Base-by-base conservation (phyloP, 169 alveolate species). In the Nephromyces sp. region DNA sequence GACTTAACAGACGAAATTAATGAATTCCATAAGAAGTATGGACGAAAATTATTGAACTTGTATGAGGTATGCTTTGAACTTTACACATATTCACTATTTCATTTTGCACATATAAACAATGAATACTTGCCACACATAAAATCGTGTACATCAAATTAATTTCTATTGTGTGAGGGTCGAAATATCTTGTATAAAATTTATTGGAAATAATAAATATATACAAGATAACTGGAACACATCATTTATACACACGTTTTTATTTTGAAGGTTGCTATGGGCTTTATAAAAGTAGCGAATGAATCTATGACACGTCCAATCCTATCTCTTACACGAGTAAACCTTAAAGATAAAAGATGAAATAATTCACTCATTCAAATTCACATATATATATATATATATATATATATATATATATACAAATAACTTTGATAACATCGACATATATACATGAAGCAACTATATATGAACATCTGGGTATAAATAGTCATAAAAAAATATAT, bases 211-310 rank as follows among this genome's bases (percentile, higher is more conserved):
- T n/a, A 62, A 15, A 8, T n/a, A 15, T n/a, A 62, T 8, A 62
- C 15, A 15, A 62, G 68, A 62, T n/a, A 62, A 15, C 15, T 15
- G 29, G 68, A 8, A 62, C 15, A 62, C n/a, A 62, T 15, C 8
- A 62, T 15, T 8, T n/a, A 15, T 8, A 8, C 15, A 8, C n/a
- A 32, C 6, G 66, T 4, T 3, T 2, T 1, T 1, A 24, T 34
- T n/a, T 3, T 1, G 4, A 68, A 52, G 74, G 22, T 52, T 63
- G 93, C 93, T 3, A 25, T 68, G n/a, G 93, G 95, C 0, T 90
- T 84, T 68, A 72, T 90, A 4, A 80, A 81, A 76, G 93, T 90
- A 0, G 95, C 95, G 27, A 88, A 90, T 82, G 95, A 86, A 63
- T 57, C 84, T 15, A 90, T 90, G 95, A 72, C 88, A 51, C 78